Percentiles rank a stretch among this genome's conserved stretches.
These are phyloP conservation scores for Darksidea phi DNA, from an alignment of 495 filamentous ascomycete species.

Conservation along the genomic window DNA sequence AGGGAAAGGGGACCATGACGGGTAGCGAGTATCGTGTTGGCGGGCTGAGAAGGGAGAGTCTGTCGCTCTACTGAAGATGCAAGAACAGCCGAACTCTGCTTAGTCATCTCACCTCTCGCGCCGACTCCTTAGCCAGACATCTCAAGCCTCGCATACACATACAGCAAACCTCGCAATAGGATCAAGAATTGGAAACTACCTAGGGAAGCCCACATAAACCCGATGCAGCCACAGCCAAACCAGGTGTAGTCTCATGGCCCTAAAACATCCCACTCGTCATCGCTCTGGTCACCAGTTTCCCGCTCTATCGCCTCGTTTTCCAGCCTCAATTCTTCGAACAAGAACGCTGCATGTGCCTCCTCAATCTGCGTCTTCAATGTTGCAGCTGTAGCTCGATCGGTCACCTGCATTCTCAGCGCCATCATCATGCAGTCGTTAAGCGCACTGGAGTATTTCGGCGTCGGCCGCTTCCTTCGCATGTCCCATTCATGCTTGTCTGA, in stretches of 20 bases:
- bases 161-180: no score
- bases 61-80: no score
- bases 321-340: slow-evolving; percentile 4
- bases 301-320: background rate
- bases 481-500: background rate
- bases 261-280: background rate
- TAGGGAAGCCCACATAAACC: no score
- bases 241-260: background rate
- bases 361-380: background rate
- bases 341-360: slow-evolving; percentile 3
- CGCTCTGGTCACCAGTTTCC: background rate
- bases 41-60: no score
- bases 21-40: no score
- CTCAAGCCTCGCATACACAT: no score
- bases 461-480: background rate
- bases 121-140: no score
- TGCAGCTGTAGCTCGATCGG: slow-evolving; percentile 1
- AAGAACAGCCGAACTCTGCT: no score
- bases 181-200: no score
- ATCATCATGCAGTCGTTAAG: slow-evolving; percentile 12
- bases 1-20: no score
- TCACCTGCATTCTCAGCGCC: background rate
- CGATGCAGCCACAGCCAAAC: background rate
- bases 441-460: background rate
- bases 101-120: no score